Evolutionary conservation across 106 monocot species (phyloP), one percentile per base, ranked within the genome.

Genomic region (Iris macrosiphon): DNA sequence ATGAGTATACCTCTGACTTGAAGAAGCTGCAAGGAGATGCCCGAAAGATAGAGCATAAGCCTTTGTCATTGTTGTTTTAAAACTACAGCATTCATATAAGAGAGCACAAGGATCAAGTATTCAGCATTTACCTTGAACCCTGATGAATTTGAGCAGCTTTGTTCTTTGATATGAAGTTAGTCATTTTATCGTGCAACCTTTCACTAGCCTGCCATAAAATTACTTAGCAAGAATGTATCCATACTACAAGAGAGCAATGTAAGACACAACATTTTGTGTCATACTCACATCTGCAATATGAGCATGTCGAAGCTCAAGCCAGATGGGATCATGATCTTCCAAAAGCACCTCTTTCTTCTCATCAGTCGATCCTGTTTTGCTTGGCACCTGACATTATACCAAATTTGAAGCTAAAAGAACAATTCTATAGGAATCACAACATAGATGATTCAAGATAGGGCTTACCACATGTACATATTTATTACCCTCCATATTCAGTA

Each of bases 291-390:
- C 91, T 49, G 83, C 96, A 59, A 98, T 98, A 67, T 98, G 96
- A 49, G 87, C 78, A 78, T 98, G 90, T 4, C 91, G 76, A 63
- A 98, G 83, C 64, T 98, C 96, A 75, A 87, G 70, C 96, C 96
- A 98, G 28, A 98, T 65, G 60, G 91, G 90, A 81, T 98, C 96
- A 73, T 98, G 96, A 57, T 98, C 96, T 58, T 98, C 96, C 45
- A 98, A 71, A 80, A 98, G 87, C 12, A 91, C 96, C 47, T 98
- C 91, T 46, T 91, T 98, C 75, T 87, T 98, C 71, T 98, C 96
- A 80, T 79, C 65, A 25, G 59, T 31, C 42, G 57, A 49, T 21
- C 83, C 96, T 50, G 65, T 55, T 73, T 87, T 98, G 69, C 72
- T 83, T 50, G 76, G 83, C 61, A 81, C 72, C 90, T 90, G 49